Conservation (phyloP, 192 early-diverging fungal species). For the Helicostylum pulchrum region DNA sequence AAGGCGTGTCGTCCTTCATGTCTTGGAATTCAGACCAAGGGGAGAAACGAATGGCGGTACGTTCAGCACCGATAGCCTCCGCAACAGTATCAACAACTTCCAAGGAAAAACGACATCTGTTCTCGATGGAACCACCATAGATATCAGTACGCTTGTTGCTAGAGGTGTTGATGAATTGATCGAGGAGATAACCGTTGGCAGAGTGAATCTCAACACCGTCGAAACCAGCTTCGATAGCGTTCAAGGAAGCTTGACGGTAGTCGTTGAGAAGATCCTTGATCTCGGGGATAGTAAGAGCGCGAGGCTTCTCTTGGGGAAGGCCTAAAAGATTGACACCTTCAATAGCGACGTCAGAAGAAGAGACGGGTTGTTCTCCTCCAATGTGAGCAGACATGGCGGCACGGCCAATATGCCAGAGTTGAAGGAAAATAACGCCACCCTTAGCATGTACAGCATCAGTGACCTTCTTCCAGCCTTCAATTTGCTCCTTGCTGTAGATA, state of each 20-base stretch:
- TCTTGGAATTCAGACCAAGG: slow-evolving; percentile 30
- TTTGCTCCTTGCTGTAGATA: slow-evolving; percentile 39
- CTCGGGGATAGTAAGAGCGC: slow-evolving; percentile 7
- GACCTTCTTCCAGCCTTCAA: slow-evolving; percentile 46
- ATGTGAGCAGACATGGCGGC: neutral
- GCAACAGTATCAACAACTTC: slow-evolving; percentile 27
- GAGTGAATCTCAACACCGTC: slow-evolving; percentile 86
- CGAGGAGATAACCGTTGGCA: slow-evolving; percentile 88
- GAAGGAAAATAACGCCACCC: slow-evolving; percentile 52
- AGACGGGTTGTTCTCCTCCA: slow-evolving; percentile 11
- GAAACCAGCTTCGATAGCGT: slow-evolving; percentile 77
- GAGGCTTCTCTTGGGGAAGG: slow-evolving; percentile 11
- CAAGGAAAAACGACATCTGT: slow-evolving; percentile 27
- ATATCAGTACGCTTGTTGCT: slow-evolving; percentile 72
- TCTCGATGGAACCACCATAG: slow-evolving; percentile 28
- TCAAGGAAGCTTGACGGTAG: slow-evolving; percentile 48
- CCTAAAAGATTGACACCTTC: neutral
- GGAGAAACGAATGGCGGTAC: slow-evolving; percentile 31
- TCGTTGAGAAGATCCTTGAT: slow-evolving; percentile 1
- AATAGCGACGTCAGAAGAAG: slow-evolving; percentile 23
- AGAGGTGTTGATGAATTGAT: slow-evolving; percentile 73
- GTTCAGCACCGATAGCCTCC: slow-evolving; percentile 24
- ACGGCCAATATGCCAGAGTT: slow-evolving; percentile 47
- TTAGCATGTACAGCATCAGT: slow-evolving; percentile 55
- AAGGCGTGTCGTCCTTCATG: slow-evolving; percentile 26